Percentiles rank a stretch among this genome's conserved stretches.
Conservation (phyloP, 805 yeast genomes). For the Helenozyma baotianmanensis region DNA sequence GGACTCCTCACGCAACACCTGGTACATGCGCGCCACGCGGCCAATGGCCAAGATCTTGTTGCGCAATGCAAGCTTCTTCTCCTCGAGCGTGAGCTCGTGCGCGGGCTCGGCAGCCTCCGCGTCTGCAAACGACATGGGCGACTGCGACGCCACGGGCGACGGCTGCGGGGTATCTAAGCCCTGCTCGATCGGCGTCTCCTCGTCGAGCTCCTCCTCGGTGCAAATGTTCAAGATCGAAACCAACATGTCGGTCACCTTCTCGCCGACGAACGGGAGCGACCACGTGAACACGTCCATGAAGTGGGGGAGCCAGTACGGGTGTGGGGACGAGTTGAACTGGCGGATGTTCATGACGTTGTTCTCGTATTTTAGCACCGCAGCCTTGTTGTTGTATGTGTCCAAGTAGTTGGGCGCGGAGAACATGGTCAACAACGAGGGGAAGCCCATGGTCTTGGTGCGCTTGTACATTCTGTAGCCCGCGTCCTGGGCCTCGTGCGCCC, state of each 20-base stretch:
- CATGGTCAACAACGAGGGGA: conserved; percentile 85
- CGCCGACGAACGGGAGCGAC: conserved; percentile 97
- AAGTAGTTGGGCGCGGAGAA: conserved; percentile 95
- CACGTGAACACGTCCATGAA: conserved; percentile 97
- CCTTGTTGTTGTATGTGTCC: conserved; percentile 90
- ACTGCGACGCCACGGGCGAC: conserved; percentile 20
- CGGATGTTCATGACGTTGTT: conserved; percentile 91
- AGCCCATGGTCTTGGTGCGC: conserved; percentile 76
- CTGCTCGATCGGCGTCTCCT: conserved; percentile 54
- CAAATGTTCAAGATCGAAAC: conserved; percentile 87
- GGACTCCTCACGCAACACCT: conserved; percentile 79
- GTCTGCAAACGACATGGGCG: conserved; percentile 5
- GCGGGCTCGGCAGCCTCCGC: conserved; percentile 1
- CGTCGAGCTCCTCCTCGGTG: conserved; percentile 89
- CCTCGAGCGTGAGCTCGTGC: conserved; percentile 27
- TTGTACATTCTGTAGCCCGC: conserved; percentile 95
- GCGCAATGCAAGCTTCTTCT: conserved; percentile 51
- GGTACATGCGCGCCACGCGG: conserved; percentile 90
- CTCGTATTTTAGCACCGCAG: conserved; percentile 90
- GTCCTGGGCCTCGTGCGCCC: conserved; percentile 98
- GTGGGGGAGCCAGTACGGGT: conserved; percentile 95
- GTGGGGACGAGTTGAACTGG: conserved; percentile 88
- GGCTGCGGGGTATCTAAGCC: conserved; percentile 16
- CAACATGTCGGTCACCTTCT: conserved; percentile 90
- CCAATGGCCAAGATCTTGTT: conserved; percentile 95